phyloP scores from a whole-genome alignment of 2,329 filamentous ascomycete genomes.

The Verticillium dahliae region DNA sequence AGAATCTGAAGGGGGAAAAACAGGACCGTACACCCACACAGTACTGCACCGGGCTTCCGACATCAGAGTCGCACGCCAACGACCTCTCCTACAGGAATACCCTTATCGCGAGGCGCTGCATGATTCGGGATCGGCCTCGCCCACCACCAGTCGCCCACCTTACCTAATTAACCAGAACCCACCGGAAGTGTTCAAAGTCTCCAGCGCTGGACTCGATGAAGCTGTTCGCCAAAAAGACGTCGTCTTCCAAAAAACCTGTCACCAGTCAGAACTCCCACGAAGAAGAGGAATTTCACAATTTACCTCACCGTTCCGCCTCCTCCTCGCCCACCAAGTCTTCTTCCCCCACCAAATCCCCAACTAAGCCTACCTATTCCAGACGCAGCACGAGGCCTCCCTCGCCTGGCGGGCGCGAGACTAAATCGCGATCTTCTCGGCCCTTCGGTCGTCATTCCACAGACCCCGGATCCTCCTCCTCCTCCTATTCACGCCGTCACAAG shows the following conservation, averaged over 20 bases:
- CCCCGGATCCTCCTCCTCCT: conserved; percentile 29
- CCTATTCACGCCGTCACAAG: conserved; percentile 41
- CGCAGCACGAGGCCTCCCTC: conserved; percentile 21
- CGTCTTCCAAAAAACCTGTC: conserved; percentile 29
- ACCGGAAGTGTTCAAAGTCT: background rate
- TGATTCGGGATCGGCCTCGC: background rate
- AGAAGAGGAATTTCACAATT: conserved; percentile 24
- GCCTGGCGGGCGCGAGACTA: conserved; percentile 18
- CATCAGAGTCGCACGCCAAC: background rate
- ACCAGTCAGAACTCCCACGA: conserved; percentile 26
- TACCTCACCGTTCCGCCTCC: conserved; percentile 26
- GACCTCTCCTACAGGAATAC: conserved; percentile 10
- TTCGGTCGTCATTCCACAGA: conserved; percentile 44
- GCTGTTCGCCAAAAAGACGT: conserved; percentile 41
- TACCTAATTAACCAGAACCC: conserved; percentile 18
- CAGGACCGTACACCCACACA: background rate
- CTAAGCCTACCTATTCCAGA: conserved; percentile 23
- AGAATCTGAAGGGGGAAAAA: background rate
- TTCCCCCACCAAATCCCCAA: conserved; percentile 27
- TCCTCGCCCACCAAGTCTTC: conserved; percentile 18
- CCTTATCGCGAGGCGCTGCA: conserved; percentile 10
- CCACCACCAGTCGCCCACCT: conserved; percentile 8
- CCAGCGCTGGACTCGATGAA: conserved; percentile 32
- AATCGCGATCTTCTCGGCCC: conserved; percentile 35
- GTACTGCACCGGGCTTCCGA: background rate